Percentiles rank a stretch among this genome's conserved stretches.
These are phyloP conservation scores for Fulvia fulva DNA, from an alignment of 2,329 filamentous ascomycete species.

Conservation along the genomic window DNA sequence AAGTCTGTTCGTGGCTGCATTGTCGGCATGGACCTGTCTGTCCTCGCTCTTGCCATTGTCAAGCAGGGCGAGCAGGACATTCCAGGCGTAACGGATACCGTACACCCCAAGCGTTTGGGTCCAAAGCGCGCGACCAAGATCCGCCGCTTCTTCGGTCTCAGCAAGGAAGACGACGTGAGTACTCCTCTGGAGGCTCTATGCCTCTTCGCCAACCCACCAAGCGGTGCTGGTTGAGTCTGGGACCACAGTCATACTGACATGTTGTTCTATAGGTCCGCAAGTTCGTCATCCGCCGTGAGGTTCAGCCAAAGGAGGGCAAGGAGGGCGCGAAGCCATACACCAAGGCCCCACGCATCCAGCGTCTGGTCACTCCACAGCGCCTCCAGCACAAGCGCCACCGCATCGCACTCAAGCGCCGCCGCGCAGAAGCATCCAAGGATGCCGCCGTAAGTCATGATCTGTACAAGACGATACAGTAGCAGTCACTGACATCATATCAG, in stretches of 20 bases:
- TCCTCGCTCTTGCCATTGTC: conserved; percentile 90
- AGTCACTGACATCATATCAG: conserved; percentile 50
- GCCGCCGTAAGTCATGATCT: conserved; percentile 74
- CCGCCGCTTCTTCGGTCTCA: conserved; percentile 98
- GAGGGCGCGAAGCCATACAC: conserved; percentile 98
- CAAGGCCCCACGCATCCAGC: conserved; percentile 99
- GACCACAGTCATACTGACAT: conserved; percentile 28
- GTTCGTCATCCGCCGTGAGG: conserved; percentile 98
- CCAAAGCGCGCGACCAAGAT: conserved; percentile 99
- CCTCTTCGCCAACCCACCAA: conserved; percentile 56
- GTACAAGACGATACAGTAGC: not conserved
- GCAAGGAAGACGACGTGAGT: conserved; percentile 99
- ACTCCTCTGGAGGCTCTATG: conserved; percentile 40
- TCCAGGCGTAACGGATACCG: conserved; percentile 93
- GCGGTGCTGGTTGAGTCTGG: conserved; percentile 29
- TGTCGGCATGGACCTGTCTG: conserved; percentile 89
- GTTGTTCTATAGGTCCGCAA: conserved; percentile 74
- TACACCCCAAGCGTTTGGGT: conserved; percentile 98
- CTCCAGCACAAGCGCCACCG: conserved; percentile 99
- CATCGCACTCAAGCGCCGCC: conserved; percentile 96
- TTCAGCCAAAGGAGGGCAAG: conserved; percentile 75
- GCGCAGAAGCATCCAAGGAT: conserved; percentile 95
- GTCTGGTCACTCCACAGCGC: conserved; percentile 97
- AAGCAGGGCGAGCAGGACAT: conserved; percentile 96
- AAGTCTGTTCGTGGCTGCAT: conserved; percentile 99